These are phyloP conservation scores for Fomitopsis serialis DNA, from an alignment of 768 basidiomycete genomes.

Conservation along the genomic window DNA sequence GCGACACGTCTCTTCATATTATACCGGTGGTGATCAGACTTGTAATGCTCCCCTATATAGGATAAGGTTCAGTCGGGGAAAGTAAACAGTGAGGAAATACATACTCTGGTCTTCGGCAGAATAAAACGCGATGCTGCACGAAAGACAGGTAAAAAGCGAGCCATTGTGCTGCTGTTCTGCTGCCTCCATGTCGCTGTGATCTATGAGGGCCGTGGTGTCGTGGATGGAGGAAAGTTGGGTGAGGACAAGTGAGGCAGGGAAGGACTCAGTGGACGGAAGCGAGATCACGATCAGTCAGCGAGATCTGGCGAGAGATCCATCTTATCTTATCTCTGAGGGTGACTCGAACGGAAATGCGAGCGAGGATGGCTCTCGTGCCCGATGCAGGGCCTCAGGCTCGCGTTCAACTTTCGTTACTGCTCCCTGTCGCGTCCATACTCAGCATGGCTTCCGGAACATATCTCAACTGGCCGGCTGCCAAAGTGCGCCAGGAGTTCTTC, in stretches of 20 bases:
- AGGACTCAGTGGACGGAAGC: neutral
- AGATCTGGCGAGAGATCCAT: neutral
- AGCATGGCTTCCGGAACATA: conserved; percentile 12
- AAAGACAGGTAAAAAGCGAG: conserved; percentile 76
- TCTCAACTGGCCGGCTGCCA: conserved; percentile 67
- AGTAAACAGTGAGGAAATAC: conserved; percentile 22
- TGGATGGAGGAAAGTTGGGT: too few relatives aligned
- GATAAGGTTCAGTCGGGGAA: too few relatives aligned
- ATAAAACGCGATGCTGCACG: conserved; percentile 84
- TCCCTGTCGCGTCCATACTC: neutral
- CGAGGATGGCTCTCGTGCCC: neutral
- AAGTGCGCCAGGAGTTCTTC: conserved; percentile 87
- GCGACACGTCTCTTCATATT: conserved; percentile 98
- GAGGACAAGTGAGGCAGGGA: too few relatives aligned
- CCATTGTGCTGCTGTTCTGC: neutral
- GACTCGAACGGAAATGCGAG: neutral
- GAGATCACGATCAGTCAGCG: neutral
- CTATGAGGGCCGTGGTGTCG: too few relatives aligned
- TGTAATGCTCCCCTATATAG: conserved; percentile 86
- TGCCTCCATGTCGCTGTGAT: neutral
- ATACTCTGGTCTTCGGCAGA: conserved; percentile 79
- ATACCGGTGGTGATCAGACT: conserved; percentile 93
- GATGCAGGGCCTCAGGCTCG: neutral
- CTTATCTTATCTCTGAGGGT: neutral
- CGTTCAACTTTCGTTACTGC: neutral